Base-by-base conservation (phyloP, 768 basidiomycete species). In the Nidula microcarpa region DNA sequence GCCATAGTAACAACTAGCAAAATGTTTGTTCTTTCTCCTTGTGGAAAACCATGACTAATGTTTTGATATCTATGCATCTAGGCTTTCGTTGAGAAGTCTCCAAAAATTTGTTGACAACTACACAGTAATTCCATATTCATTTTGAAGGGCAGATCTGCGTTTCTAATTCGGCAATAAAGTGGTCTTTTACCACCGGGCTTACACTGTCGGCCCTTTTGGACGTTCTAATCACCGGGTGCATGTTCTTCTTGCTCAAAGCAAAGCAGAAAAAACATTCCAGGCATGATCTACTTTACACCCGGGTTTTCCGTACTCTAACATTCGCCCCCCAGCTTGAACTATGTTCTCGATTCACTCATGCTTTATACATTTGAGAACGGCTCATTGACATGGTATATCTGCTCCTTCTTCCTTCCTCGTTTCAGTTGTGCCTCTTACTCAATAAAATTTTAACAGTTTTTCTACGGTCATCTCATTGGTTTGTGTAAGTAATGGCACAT, bases 301-400 rank as follows among this genome's bases (percentile, higher is more conserved):
- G 1, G 2, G 23, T 18, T 43, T 13, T 13, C 13, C 43, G 48
- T 45, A 13, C 7, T 18, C 16, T 17, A 9, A 43, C 43, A 7
- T n/a, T 13, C 23, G 23, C 30, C 37, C 48, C 41, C 13, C 44
- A 81, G 78, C 49, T 53, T 81, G 50, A 79, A 80, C 53, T 68
- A 67, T 0, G 61, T 81, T 30, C 74, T 82, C 49, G 70, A 79
- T 44, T 62, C 73, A 1, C 64, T 81, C 23, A 77, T 77, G 33
- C 59, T 74, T 11, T 82, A 82, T 58, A 69, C 79, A 0, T 78
- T 81, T 52, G 80, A 82, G 59, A 81, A 75, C 35, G 80, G 79
- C 13, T 65, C 71, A 14, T 60, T 82, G 16, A 81, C 80, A n/a
- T 75, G 75, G 75, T 74, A 57, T 46, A n/a, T 14, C 39, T n/a